Evolutionary conservation across 768 basidiomycete species (phyloP), one percentile per base, ranked within the genome.

Genomic region (Coprinellus aureogranulatus): DNA sequence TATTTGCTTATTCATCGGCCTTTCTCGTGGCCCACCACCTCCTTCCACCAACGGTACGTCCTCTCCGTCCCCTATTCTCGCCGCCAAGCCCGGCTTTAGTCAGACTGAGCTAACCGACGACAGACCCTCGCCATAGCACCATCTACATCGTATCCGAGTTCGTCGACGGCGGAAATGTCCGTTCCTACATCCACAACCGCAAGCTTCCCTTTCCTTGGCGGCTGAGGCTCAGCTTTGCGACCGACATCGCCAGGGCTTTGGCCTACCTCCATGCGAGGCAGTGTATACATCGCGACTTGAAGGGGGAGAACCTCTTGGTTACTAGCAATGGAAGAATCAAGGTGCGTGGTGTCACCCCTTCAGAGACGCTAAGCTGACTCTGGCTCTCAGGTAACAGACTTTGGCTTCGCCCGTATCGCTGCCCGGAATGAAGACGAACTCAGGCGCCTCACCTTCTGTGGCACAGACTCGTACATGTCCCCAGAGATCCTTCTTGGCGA

Each of bases 91-190:
- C n/a, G n/a, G n/a, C n/a, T n/a, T n/a, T n/a, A n/a, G n/a, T n/a
- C n/a, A n/a, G n/a, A n/a, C n/a, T n/a, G n/a, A n/a, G n/a, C n/a
- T n/a, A n/a, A n/a, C n/a, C n/a, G n/a, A n/a, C n/a, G n/a, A n/a
- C n/a, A n/a, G n/a, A n/a, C n/a, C n/a, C n/a, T n/a, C n/a, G n/a
- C 11, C 89, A 92, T 63, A 82, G 82, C 55, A 90, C 94, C 59
- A 94, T 98, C 63, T 94, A 92, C 74, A 96, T 96, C 70, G 80
- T 98, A 61, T 96, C 94, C 0, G 96, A 99, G 72, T 99, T 82
- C 76, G 90, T 99, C 63, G 91, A 93, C 68, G 88, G 86, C 61
- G 92, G 92, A 5, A 99, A 98, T 71, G 83, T 98, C 14, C 88
- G 96, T 18, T 77, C 84, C 53, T 98, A 93, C 73, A 96, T 99